Conservation (phyloP, 345 rosid species). For the Populus davidiana region DNA sequence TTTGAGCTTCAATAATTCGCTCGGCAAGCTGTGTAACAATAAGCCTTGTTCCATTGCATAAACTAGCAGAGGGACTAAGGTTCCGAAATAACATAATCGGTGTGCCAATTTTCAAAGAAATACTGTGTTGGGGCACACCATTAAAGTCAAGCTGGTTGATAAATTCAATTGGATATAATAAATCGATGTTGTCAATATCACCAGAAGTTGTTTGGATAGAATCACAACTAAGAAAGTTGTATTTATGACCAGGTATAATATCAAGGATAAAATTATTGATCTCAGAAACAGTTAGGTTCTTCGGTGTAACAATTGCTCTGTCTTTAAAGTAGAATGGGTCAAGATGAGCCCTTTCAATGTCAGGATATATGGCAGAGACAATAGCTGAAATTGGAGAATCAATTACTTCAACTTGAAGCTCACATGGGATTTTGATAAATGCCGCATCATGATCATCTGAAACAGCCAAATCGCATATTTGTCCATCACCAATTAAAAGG, state of each 20-base stretch:
- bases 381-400: neutral
- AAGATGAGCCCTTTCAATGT: too few species aligned
- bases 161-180: conserved; percentile 8
- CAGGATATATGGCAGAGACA: neutral
- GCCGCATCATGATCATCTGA: neutral
- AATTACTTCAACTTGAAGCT: neutral
- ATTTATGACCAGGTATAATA: neutral
- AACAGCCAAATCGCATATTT: neutral
- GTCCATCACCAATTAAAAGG: neutral
- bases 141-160: neutral
- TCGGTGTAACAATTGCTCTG: neutral
- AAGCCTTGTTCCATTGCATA: conserved; percentile 10
- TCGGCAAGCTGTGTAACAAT: neutral
- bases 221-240: neutral
- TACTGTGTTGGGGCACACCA: neutral
- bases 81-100: conserved; percentile 9
- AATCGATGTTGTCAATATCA: neutral
- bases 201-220: neutral
- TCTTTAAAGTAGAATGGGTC: neutral
- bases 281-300: neutral
- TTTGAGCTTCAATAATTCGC: neutral
- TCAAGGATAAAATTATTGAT: neutral
- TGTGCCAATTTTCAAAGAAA: conserved; percentile 5
- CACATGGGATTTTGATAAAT: neutral
- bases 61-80: neutral